Evolutionary conservation across 345 rosid species (phyloP).

Genomic region (Rhodomyrtus tomentosa): DNA sequence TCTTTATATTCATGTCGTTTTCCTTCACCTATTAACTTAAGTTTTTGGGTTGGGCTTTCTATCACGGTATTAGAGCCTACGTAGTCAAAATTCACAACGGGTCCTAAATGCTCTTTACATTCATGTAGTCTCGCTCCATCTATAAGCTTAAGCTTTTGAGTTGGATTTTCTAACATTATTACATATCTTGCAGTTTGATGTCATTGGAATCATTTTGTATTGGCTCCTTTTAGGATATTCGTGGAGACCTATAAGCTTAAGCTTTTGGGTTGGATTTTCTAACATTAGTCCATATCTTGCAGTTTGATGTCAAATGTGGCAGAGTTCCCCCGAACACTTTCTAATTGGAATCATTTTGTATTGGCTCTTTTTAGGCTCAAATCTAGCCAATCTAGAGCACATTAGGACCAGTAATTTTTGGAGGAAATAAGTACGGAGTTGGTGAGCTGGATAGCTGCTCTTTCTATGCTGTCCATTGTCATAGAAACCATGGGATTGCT

Average conservation of each 20-base stretch:
- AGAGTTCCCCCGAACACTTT: not conserved
- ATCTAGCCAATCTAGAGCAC: not conserved
- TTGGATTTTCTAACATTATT: no score
- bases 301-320: not conserved
- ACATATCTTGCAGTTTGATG: not conserved
- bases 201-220: not conserved
- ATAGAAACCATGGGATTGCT: constrained; percentile 70
- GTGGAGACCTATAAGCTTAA: no score
- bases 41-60: not conserved
- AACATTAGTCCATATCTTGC: not conserved
- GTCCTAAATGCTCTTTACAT: no score
- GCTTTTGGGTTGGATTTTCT: no score
- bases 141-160: no score
- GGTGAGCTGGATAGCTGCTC: constrained; percentile 14
- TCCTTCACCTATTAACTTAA: not conserved
- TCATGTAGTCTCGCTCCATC: no score
- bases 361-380: not conserved
- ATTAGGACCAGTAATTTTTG: not conserved
- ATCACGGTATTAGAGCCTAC: no score
- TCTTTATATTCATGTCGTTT: not conserved
- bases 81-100: no score
- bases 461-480: constrained; percentile 34
- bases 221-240: not conserved
- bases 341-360: not conserved
- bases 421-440: not conserved